phyloP scores from a whole-genome alignment of 192 early-diverging fungal genomes.

The Haplosporangium gracile region DNA sequence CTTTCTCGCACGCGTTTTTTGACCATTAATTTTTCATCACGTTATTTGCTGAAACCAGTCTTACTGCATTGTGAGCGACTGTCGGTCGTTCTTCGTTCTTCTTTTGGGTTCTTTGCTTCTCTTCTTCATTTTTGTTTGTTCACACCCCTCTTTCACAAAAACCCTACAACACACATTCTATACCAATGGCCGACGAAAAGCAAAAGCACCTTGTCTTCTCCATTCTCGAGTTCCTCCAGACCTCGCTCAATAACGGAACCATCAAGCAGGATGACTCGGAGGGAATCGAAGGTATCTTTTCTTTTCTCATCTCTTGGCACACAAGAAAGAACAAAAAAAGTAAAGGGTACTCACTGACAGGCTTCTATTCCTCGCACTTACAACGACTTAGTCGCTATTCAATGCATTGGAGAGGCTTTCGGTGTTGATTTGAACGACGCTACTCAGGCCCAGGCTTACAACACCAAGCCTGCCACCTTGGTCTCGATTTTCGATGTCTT shows the following conservation, averaged over 20 bases:
- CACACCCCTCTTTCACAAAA: neutral
- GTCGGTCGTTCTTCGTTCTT: slow-evolving; percentile 1
- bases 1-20: neutral
- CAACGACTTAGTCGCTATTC: slow-evolving; percentile 79
- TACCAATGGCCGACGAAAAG: slow-evolving; percentile 70
- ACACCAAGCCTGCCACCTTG: slow-evolving; percentile 89
- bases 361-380: neutral
- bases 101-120: neutral
- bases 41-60: neutral
- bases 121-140: slow-evolving; percentile 3
- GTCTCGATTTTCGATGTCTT: slow-evolving; percentile 93
- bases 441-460: slow-evolving; percentile 72
- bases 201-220: slow-evolving; percentile 82
- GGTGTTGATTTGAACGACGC: slow-evolving; percentile 83
- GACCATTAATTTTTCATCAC: neutral
- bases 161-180: slow-evolving; percentile 6
- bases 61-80: neutral
- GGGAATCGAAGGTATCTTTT: slow-evolving; percentile 78
- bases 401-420: slow-evolving; percentile 96
- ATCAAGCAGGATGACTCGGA: slow-evolving; percentile 84
- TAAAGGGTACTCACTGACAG: neutral
- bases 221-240: slow-evolving; percentile 85
- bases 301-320: neutral
- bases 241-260: slow-evolving; percentile 74
- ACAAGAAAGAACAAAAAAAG: neutral